Percentiles rank a stretch among this genome's conserved stretches.
Evolutionary conservation across 495 filamentous ascomycete species (phyloP).

Genomic region (Penicillium desertorum): DNA sequence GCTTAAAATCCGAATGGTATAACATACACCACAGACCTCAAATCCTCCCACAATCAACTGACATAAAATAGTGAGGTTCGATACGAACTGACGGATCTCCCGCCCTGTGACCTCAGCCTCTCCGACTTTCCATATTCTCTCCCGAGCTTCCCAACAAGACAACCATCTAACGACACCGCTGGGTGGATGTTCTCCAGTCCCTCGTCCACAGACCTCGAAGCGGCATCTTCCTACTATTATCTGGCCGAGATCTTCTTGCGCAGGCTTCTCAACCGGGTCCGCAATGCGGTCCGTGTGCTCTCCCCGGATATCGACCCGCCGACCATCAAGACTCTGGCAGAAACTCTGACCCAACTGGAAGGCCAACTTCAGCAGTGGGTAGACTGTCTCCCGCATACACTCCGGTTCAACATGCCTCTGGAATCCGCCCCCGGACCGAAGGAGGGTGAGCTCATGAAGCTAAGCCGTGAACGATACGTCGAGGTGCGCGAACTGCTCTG

Average conservation of each 20-base stretch:
- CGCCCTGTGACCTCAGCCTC: slow-evolving; percentile 32
- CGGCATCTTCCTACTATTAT: slow-evolving; percentile 40
- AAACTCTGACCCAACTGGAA: slow-evolving; percentile 34
- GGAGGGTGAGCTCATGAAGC: slow-evolving; percentile 37
- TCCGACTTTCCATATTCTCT: slow-evolving; percentile 39
- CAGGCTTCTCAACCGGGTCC: slow-evolving; percentile 38
- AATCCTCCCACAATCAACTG: not conserved
- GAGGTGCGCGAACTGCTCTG: slow-evolving; percentile 43
- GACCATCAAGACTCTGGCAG: slow-evolving; percentile 27
- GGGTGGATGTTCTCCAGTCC: slow-evolving; percentile 23
- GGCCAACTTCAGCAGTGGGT: slow-evolving; percentile 40
- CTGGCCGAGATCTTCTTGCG: slow-evolving; percentile 42
- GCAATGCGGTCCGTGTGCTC: slow-evolving; percentile 35
- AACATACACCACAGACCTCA: not conserved
- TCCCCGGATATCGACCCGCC: slow-evolving; percentile 30
- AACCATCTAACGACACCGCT: slow-evolving; percentile 15
- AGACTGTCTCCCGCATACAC: slow-evolving; percentile 31
- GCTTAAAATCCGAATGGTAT: slow-evolving; percentile 41
- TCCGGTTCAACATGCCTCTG: slow-evolving; percentile 36
- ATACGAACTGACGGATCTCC: slow-evolving; percentile 33
- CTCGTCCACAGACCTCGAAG: slow-evolving; percentile 26
- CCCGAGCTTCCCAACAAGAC: slow-evolving; percentile 30
- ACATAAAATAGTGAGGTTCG: slow-evolving; percentile 33
- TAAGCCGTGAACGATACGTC: slow-evolving; percentile 38
- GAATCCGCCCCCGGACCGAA: slow-evolving; percentile 19